phyloP scores from a whole-genome alignment of 2,329 filamentous ascomycete species.

The Ophiocordyceps camponoti-floridani region DNA sequence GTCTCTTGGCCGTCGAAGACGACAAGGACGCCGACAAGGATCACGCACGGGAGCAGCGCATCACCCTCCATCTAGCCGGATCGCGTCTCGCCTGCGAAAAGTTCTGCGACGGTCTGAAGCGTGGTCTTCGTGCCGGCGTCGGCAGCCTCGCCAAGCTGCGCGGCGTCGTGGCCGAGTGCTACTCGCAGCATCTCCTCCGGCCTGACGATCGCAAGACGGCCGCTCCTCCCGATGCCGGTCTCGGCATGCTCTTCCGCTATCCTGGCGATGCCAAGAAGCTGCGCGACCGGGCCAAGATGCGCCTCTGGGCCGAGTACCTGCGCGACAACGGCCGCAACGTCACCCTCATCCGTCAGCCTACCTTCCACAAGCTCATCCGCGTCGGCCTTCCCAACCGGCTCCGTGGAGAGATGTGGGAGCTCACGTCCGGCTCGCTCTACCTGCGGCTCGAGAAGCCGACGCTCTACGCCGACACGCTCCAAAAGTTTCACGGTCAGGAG shows the following conservation, averaged over 20 bases:
- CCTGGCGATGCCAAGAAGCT: slow-evolving; percentile 90
- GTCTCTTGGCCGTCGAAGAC: slow-evolving; percentile 40
- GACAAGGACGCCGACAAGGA: slow-evolving; percentile 25
- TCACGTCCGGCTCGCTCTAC: slow-evolving; percentile 82
- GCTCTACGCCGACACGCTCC: slow-evolving; percentile 67
- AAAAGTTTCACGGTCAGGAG: slow-evolving; percentile 67
- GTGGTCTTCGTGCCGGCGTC: slow-evolving; percentile 69
- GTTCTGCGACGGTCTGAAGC: slow-evolving; percentile 92
- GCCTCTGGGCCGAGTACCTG: slow-evolving; percentile 91
- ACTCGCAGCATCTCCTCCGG: slow-evolving; percentile 68
- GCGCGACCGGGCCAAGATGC: slow-evolving; percentile 90
- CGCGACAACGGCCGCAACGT: slow-evolving; percentile 87
- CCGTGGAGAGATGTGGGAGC: slow-evolving; percentile 88
- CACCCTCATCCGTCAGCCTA: slow-evolving; percentile 84
- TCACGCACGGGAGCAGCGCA: slow-evolving; percentile 50
- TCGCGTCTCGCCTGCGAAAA: slow-evolving; percentile 79
- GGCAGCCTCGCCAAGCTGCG: slow-evolving; percentile 76
- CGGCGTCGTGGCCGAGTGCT: slow-evolving; percentile 65
- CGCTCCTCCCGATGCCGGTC: slow-evolving; percentile 61
- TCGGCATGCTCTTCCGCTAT: slow-evolving; percentile 86
- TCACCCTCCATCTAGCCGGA: slow-evolving; percentile 81
- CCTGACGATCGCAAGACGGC: slow-evolving; percentile 42
- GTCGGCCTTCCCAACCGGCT: slow-evolving; percentile 88
- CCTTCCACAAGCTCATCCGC: slow-evolving; percentile 92
- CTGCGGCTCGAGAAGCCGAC: slow-evolving; percentile 72